Evolutionary conservation across 2,329 filamentous ascomycete genomes (phyloP).

Genomic region (Penicillium concentricum): DNA sequence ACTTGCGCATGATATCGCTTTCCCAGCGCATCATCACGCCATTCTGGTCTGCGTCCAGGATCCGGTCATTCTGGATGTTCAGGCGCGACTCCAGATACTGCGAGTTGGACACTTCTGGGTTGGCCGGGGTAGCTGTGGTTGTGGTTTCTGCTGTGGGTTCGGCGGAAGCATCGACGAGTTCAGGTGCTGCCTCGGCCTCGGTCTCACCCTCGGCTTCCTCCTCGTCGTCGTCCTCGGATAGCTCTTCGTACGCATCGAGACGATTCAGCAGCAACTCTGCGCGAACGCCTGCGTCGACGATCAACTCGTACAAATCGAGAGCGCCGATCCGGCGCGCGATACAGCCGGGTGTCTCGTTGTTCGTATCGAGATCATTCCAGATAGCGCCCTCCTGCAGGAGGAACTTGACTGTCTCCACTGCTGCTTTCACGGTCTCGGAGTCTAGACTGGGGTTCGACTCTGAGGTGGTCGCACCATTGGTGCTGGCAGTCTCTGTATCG

Average conservation of each 20-base stretch:
- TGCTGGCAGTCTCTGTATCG: slow-evolving; percentile 29
- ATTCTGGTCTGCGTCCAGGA: slow-evolving; percentile 73
- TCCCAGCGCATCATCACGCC: slow-evolving; percentile 96
- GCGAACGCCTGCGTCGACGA: slow-evolving; percentile 85
- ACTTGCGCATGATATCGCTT: slow-evolving; percentile 77
- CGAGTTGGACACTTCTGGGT: slow-evolving; percentile 57
- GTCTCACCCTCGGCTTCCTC: slow-evolving; percentile 19
- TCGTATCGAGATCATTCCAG: slow-evolving; percentile 90
- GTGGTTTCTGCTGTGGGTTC: slow-evolving; percentile 9
- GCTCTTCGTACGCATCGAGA: slow-evolving; percentile 75
- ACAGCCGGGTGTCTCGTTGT: slow-evolving; percentile 89
- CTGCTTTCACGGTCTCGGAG: slow-evolving; percentile 38
- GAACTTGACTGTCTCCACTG: slow-evolving; percentile 56
- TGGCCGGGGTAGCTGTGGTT: slow-evolving; percentile 12
- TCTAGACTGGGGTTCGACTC: slow-evolving; percentile 47
- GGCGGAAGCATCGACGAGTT: slow-evolving; percentile 25
- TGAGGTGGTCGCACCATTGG: not conserved
- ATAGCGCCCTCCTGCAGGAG: slow-evolving; percentile 87
- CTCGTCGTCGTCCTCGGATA: slow-evolving; percentile 47
- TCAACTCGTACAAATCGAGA: slow-evolving; percentile 70
- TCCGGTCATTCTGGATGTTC: slow-evolving; percentile 63
- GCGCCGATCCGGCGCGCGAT: slow-evolving; percentile 70
- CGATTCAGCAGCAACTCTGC: slow-evolving; percentile 83
- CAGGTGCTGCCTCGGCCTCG: slow-evolving; percentile 17
- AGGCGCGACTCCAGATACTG: slow-evolving; percentile 68